Conservation (phyloP, 1,284 basidiomycete genomes). For the Agaricales sp. region DNA sequence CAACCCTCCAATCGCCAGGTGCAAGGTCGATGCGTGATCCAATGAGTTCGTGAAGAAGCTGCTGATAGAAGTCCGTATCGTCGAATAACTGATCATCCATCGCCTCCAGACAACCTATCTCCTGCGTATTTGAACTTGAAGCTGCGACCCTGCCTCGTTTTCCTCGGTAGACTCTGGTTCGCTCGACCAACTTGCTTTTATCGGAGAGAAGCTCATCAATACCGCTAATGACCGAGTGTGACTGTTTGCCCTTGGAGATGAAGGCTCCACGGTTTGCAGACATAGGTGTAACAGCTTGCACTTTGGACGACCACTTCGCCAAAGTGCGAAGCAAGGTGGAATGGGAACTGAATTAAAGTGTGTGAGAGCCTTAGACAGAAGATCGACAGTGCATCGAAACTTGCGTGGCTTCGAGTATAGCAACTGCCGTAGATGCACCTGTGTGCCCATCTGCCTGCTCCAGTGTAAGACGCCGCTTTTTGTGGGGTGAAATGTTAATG, state of each 20-base stretch:
- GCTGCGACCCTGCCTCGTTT: conserved; percentile 33
- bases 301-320: conserved; percentile 88
- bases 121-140: conserved; percentile 17
- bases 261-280: conserved; percentile 61
- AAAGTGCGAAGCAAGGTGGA: conserved; percentile 66
- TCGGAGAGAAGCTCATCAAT: conserved; percentile 63
- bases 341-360: conserved; percentile 39
- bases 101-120: too few species aligned
- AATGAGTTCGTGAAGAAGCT: conserved; percentile 82
- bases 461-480: conserved; percentile 34
- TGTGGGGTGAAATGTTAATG: conserved; percentile 41
- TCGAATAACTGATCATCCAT: conserved; percentile 55
- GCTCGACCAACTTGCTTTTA: conserved; percentile 40
- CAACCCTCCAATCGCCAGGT: conserved; percentile 48
- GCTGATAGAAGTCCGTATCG: conserved; percentile 88
- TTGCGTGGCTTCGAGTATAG: conserved; percentile 47
- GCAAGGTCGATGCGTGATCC: conserved; percentile 45
- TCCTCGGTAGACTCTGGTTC: conserved; percentile 44
- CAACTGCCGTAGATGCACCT: conserved; percentile 31
- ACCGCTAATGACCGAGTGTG: conserved; percentile 56
- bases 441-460: conserved; percentile 32
- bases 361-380: conserved; percentile 4
- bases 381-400: conserved; percentile 14
- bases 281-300: conserved; percentile 79
- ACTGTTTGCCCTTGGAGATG: conserved; percentile 33